Base-by-base conservation (phyloP, 148 eudicot genomes). In the Fagopyrum esculentum region DNA sequence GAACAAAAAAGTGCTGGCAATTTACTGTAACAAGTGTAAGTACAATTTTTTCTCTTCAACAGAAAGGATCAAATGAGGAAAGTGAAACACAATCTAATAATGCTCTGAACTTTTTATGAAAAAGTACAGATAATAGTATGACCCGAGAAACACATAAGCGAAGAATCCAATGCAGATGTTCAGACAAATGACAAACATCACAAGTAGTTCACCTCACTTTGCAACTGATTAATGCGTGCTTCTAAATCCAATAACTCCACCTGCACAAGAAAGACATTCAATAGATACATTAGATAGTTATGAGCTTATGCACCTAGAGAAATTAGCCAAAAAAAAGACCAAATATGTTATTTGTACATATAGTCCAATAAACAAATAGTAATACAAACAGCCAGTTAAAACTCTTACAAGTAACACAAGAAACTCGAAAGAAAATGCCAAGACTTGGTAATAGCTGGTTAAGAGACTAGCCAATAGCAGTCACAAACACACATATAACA, bases 201-300 rank as follows among this genome's bases (percentile, higher is more conserved):
- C 47, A 74, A 74, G 10, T 54, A 49, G 2, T 56, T 80, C 71
- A 95, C 97, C 96, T 68, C 75, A 69, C 77, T 87, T 64, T 78
- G 89, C 87, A 95, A 75, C 75, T 73, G 89, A 35, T 9, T 73
- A 73, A 95, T 84, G 75, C 89, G 90, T 57, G 82, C 86, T 16
- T 54, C 77, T 81, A 92, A 82, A 77, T 85, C 84, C 35, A 85
- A 82, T 45, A 90, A 9, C 85, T 95, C 97, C 51, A 82, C 94
- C 99, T 95, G 94, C 75, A 88, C 26, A 70, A n/a, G 6, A 17
- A 69, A 69, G 72, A 69, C 9, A 63, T 11, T 29, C 2, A 29
- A 30, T 29, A 57, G 2, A 57, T 22, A 19, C 44, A 63, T 63
- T 30, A 63, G 44, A 63, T 12, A 30, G 9, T 73, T 12, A 48